Evolutionary conservation across 768 basidiomycete species (phyloP), one percentile per base, ranked within the genome.

Genomic region (Pleurotus tuoliensis): DNA sequence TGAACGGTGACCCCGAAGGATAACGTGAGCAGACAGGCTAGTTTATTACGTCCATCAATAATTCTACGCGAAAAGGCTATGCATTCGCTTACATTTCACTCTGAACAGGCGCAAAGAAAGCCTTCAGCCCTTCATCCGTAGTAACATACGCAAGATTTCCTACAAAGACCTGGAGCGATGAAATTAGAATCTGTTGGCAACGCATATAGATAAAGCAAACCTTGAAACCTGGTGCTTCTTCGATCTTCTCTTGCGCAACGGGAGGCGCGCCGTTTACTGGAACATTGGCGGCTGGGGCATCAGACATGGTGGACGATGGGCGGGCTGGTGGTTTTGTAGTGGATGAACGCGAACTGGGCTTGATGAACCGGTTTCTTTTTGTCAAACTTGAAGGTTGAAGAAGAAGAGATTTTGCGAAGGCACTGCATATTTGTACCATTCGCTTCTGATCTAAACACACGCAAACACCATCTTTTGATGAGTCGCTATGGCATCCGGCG

Each of bases 121-220:
- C 78, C 87, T 84, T 90, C 78, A 96, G 88, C 85, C 90, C 90
- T 76, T 92, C 89, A 81, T 93, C 91, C 80, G 89, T 92, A 64
- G 91, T 93, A 69, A 86, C 80, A 76, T 94, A 96, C 79, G 92
- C 85, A 80, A 96, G 92, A 78, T 96, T 96, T 66, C 94, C 94
- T 69, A 87, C 91, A 73, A 95, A 95, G 79, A 94, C 90, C 92
- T 94, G 64, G 51, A 50, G 47, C 50, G 53, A 50, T 59, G 43
- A 56, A 62, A 58, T 27, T 25, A 49, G 13, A 20, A 47, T 25
- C 22, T 8, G 24, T n/a, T 30, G 46, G 34, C 56, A 50, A 49
- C 52, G 44, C 56, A 58, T 47, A 37, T 56, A 58, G 55, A 64
- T 61, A 62, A 38, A 57, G 39, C 47, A 59, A 65, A 90, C 90